Base-by-base conservation (phyloP, 371 early-diverging fungal genomes). In the Saksenaea vasiformis region DNA sequence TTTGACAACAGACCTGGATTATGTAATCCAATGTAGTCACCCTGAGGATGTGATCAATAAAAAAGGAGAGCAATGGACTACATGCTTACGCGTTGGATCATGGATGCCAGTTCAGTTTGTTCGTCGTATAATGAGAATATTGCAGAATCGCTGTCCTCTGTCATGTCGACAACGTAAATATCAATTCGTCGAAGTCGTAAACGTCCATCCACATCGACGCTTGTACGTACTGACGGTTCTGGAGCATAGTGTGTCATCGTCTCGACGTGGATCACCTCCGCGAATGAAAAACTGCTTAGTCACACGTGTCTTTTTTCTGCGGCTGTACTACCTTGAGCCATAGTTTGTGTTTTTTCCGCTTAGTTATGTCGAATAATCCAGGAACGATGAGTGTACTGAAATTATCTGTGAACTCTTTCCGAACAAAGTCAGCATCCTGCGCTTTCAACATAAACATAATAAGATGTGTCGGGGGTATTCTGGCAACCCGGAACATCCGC, bases 1-100 rank as follows among this genome's bases (percentile, higher is more conserved):
- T 59, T 53, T 19, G 34, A 15, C 7, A 62, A 36, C 26, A 70
- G 39, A 31, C 63, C 61, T 26, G 76, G 76, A 36, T 70, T 38
- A 54, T 61, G 70, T 3, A 80, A 17, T 1, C 76, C 80, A 26
- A 80, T 61, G 53, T 77, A 80, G 41, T 80, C 80, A 43, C 77
- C 71, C 68, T 68, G 17, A 44, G 22, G 9, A 4, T 5, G 3
- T 22, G 22, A 9, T 22, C 8, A 47, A 22, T 7, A 44, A 37
- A 35, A 38, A 36, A 26, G 22, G 53, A 34, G 39, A 19, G 15
- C 0, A 19, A 36, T 4, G 14, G 4, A 60, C 10, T 22, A 19
- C 55, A 3, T 13, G 47, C 59, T 70, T 67, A 70, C 71, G 13
- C 72, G 53, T 22, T 57, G 38, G 13, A 77, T 56, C 54, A 80